phyloP scores from a whole-genome alignment of 2,329 filamentous ascomycete species.

The Bipolaris gigantea region DNA sequence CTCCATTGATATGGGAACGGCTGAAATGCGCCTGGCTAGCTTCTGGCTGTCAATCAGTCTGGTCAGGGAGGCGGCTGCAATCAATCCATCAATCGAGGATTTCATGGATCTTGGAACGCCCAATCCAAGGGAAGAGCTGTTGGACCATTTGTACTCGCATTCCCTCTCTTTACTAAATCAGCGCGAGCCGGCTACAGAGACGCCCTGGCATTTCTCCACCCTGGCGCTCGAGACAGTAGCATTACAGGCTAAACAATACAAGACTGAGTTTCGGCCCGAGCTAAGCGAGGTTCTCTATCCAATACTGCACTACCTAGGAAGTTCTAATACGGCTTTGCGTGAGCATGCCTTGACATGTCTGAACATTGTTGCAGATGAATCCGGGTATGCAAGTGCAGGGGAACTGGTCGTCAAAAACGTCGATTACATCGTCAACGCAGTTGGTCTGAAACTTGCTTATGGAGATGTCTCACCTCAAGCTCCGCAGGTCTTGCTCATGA shows the following conservation, averaged over 20 bases:
- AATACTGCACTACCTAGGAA: constrained; percentile 83
- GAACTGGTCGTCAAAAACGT: constrained; percentile 86
- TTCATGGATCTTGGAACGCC: constrained; percentile 61
- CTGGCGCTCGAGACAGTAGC: constrained; percentile 80
- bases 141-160: constrained; percentile 69
- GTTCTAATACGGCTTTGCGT: constrained; percentile 66
- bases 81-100: constrained; percentile 62
- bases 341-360: constrained; percentile 81
- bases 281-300: constrained; percentile 91
- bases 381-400: constrained; percentile 72
- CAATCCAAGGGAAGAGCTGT: constrained; percentile 35
- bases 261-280: constrained; percentile 74
- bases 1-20: constrained; percentile 60
- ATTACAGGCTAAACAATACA: constrained; percentile 69
- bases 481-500: constrained; percentile 89
- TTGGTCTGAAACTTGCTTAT: constrained; percentile 84
- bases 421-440: constrained; percentile 94
- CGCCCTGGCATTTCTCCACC: constrained; percentile 74
- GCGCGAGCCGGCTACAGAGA: constrained; percentile 37
- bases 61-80: constrained; percentile 59
- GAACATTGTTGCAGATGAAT: constrained; percentile 75
- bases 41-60: constrained; percentile 81
- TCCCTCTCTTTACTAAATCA: constrained; percentile 64
- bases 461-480: constrained; percentile 91
- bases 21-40: constrained; percentile 65